Conservation (phyloP, 228 moss, liverwort and hornwort genomes). For the Sphagnum fallax region DNA sequence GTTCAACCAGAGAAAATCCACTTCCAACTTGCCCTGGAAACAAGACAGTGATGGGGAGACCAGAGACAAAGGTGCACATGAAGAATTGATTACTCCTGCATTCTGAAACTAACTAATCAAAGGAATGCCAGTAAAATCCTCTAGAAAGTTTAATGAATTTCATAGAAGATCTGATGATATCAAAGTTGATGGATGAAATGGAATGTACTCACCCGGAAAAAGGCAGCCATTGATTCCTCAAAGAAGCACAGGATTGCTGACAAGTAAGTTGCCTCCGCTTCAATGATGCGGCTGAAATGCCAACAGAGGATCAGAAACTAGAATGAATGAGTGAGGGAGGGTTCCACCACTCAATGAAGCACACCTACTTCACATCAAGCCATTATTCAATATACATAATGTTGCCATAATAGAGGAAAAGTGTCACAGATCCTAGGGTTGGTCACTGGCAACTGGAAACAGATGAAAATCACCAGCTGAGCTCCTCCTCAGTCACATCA, state of each 20-base stretch:
- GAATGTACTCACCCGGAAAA: conserved; percentile 66
- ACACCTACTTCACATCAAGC: too few species aligned
- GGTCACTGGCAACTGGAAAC: too few species aligned
- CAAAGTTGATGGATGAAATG: background rate
- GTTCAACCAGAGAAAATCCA: conserved; percentile 5
- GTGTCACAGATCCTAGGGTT: too few species aligned
- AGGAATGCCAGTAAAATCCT: background rate
- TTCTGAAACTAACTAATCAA: background rate
- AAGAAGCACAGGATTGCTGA: conserved; percentile 86
- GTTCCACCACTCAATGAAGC: too few species aligned
- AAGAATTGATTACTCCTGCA: background rate
- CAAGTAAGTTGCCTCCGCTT: conserved; percentile 88
- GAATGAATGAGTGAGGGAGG: background rate
- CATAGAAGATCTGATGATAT: background rate
- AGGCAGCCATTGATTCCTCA: conserved; percentile 94
- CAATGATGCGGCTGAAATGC: conserved; percentile 75
- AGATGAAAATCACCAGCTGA: conserved; percentile 49
- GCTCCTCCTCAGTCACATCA: conserved; percentile 75
- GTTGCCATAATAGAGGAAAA: too few species aligned
- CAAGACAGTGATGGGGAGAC: too few species aligned
- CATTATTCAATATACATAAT: too few species aligned
- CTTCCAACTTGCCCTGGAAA: background rate
- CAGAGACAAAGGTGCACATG: too few species aligned
- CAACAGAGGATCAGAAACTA: conserved; percentile 1
- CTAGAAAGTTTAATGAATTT: too few species aligned